A percentile compares a stretch with the other conserved stretches of the same genome.
Conservation (phyloP, 148 eudicot species). For the Suaeda aralocaspica region DNA sequence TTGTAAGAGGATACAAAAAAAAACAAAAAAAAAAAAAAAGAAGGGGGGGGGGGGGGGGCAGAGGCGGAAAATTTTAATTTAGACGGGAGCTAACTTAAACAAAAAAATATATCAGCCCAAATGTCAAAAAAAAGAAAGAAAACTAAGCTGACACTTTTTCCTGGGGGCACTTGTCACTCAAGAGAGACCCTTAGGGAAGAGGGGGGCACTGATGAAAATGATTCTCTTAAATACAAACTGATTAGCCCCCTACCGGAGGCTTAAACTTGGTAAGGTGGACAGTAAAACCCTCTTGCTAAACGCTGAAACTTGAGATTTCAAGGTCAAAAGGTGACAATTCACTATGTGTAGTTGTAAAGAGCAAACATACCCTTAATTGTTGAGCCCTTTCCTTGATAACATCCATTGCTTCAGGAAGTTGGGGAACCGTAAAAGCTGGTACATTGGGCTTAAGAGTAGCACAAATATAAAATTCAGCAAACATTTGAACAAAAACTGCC, state of each 20-base stretch:
- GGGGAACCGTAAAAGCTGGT: conserved; percentile 74
- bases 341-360: neutral
- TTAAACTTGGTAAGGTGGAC: neutral
- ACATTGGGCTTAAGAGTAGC: conserved; percentile 64
- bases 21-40: too few species aligned
- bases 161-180: too few species aligned
- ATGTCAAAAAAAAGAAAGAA: too few species aligned
- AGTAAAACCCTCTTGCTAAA: neutral
- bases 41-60: too few species aligned
- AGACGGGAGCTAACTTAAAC: too few species aligned
- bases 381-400: conserved; percentile 57
- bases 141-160: too few species aligned
- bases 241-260: neutral
- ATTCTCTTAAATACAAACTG: neutral
- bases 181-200: too few species aligned
- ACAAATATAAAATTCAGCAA: conserved; percentile 49
- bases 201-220: too few species aligned
- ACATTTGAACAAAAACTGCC: conserved; percentile 31
- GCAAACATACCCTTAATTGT: conserved; percentile 40
- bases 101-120: too few species aligned
- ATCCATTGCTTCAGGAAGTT: conserved; percentile 74
- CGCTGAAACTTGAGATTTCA: neutral
- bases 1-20: too few species aligned
- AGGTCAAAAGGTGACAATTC: neutral
- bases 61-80: too few species aligned